Base-by-base conservation (phyloP, 164 flowering plant species). In the Umbilicus rupestris region DNA sequence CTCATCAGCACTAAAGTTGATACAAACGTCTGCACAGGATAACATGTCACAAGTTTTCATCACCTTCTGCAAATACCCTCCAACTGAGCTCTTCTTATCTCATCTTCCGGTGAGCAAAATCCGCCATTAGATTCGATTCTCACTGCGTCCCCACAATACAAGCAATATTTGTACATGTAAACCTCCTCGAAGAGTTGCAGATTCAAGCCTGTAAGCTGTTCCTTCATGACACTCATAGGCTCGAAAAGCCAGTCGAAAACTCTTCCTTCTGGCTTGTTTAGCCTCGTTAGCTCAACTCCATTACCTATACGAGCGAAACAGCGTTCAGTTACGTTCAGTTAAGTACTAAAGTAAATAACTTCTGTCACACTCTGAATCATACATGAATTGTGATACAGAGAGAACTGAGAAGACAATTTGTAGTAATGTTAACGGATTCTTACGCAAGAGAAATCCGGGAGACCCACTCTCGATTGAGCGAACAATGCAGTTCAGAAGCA, bases 201-300 rank as follows among this genome's bases (percentile, higher is more conserved):
- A 49, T 76, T 70, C 30, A 77, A 62, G 46, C 68, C 66, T 68
- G 52, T 73, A 47, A 81, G 67, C 65, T 81, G 80, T 67, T 81
- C 78, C 65, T 78, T 78, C 73, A 71, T 74, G 31, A 76, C 29
- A 58, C 66, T 66, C 80, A 81, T 76, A 15, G 81, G 84, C 30
- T 78, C 78, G 68, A 72, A 78, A 22, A 81, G 64, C 84, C 84
- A 81, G 50, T 81, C 84, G 50, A 81, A 80, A 57, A 74, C 73
- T 66, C 78, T 74, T 58, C 78, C 83, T 55, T 76, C 81, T 3
- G 83, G 81, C 68, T 79, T 76, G 63, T 81, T 81, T 70, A 66
- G 74, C 20, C 55, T n/a, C 9, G 55, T 49, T 8, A 49, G 55
- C 55, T 49, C 55, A 6, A 49, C 55, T 7, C 55, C 26, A 10